These are phyloP conservation scores for Neonectria sp. DNA, from an alignment of 2,329 filamentous ascomycete species.

Conservation along the genomic window DNA sequence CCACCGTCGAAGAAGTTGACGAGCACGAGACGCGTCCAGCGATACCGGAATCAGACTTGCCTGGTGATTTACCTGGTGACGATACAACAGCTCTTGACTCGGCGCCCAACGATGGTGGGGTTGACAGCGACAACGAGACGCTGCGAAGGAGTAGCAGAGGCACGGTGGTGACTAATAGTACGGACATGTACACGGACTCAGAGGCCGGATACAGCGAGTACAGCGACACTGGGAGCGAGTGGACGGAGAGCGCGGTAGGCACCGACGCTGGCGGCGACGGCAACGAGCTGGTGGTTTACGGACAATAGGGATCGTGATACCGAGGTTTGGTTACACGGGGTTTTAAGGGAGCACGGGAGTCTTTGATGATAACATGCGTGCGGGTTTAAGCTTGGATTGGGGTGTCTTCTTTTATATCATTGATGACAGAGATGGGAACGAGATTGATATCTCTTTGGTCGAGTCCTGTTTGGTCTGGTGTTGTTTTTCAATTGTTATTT, in stretches of 20 bases:
- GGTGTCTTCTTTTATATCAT: conserved; percentile 8
- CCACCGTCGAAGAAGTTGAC: conserved; percentile 72
- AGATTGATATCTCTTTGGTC: conserved; percentile 13
- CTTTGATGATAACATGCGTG: conserved; percentile 25
- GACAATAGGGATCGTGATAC: conserved; percentile 38
- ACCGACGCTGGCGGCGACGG: conserved; percentile 47
- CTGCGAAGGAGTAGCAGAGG: conserved; percentile 65
- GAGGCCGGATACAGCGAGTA: conserved; percentile 57
- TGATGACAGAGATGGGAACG: conserved; percentile 11
- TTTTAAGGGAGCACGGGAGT: conserved; percentile 14
- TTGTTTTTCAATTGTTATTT: conserved; percentile 1
- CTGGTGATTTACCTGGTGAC: conserved; percentile 44
- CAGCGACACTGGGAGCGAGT: conserved; percentile 63
- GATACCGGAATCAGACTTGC: conserved; percentile 37
- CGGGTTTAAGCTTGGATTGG: conserved; percentile 25
- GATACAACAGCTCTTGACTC: conserved; percentile 45
- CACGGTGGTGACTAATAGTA: conserved; percentile 61
- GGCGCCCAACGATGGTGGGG: conserved; percentile 41
- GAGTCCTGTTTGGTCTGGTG: conserved; percentile 12
- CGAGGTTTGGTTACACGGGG: conserved; percentile 13
- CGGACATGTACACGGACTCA: conserved; percentile 55
- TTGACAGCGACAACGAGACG: conserved; percentile 66
- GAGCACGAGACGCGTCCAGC: conserved; percentile 48
- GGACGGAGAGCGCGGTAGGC: conserved; percentile 61
- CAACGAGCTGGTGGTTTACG: conserved; percentile 55